These are phyloP conservation scores for Nakazawaea populi DNA, from an alignment of 805 yeast genomes.

Conservation along the genomic window DNA sequence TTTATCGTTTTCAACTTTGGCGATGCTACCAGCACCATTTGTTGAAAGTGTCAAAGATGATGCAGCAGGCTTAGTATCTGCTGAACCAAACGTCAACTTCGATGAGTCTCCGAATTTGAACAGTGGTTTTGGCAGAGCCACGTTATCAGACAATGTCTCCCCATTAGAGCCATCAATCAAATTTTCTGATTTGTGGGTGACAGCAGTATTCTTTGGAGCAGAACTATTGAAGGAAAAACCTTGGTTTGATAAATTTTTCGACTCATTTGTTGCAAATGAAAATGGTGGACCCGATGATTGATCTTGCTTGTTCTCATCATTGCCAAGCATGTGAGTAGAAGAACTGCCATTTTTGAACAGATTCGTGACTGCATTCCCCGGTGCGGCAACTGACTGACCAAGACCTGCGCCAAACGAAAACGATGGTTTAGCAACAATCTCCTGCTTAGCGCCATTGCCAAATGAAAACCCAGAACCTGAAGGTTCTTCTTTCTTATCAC, in stretches of 20 bases:
- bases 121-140: not conserved
- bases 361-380: no score
- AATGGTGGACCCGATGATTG: not conserved
- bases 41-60: not conserved
- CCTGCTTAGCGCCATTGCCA: no score
- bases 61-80: not conserved
- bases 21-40: not conserved
- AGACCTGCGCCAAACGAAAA: not conserved
- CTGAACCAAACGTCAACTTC: not conserved
- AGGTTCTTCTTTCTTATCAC: not conserved
- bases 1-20: not conserved
- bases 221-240: no score
- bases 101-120: not conserved
- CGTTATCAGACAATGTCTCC: no score
- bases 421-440: not conserved
- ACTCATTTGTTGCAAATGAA: not conserved
- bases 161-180: no score
- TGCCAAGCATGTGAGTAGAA: no score
- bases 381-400: no score
- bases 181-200: no score
- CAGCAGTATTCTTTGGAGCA: no score
- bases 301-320: no score
- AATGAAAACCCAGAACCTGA: not conserved
- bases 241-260: not conserved
- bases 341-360: no score